Evolutionary conservation across 805 yeast species (phyloP).

Genomic region (Wickerhamomyces pijperi): DNA sequence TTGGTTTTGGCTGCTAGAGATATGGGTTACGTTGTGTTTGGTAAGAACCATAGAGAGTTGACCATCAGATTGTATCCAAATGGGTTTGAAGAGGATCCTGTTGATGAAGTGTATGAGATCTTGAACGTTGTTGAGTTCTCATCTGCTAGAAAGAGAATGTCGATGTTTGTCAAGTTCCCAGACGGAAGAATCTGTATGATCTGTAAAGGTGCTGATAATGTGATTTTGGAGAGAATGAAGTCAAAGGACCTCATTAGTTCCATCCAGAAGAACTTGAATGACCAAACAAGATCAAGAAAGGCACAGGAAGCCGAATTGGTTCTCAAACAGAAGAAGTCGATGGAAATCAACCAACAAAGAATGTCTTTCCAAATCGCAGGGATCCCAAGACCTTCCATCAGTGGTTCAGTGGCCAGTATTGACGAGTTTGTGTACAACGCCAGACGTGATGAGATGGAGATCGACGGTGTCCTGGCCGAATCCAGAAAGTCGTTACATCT

Average conservation of each 20-base stretch:
- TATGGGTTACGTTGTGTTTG: conserved; percentile 78
- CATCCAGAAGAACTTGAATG: conserved; percentile 56
- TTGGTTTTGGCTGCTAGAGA: conserved; percentile 91
- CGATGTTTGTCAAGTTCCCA: conserved; percentile 71
- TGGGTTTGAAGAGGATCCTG: conserved; percentile 61
- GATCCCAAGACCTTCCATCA: conserved; percentile 13
- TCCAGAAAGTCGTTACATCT: conserved; percentile 49
- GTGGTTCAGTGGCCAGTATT: conserved; percentile 27
- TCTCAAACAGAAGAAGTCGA: conserved; percentile 43
- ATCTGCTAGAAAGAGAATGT: conserved; percentile 88
- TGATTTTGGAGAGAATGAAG: conserved; percentile 65
- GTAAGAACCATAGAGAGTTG: conserved; percentile 48
- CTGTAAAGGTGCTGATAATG: conserved; percentile 94
- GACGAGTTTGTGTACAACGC: conserved; percentile 35
- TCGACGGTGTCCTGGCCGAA: conserved; percentile 39
- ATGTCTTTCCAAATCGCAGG: conserved; percentile 22
- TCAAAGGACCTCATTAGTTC: conserved; percentile 44
- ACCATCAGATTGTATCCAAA: conserved; percentile 71
- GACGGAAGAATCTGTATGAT: conserved; percentile 63
- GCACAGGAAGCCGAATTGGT: conserved; percentile 69
- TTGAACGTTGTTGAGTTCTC: conserved; percentile 79
- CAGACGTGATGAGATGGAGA: conserved; percentile 36
- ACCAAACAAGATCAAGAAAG: conserved; percentile 50
- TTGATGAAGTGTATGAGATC: conserved; percentile 58
- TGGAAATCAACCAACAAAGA: conserved; percentile 23